Evolutionary conservation across 2,329 filamentous ascomycete genomes (phyloP), one percentile per base, ranked within the genome.

Genomic region (Xylaria sp.): DNA sequence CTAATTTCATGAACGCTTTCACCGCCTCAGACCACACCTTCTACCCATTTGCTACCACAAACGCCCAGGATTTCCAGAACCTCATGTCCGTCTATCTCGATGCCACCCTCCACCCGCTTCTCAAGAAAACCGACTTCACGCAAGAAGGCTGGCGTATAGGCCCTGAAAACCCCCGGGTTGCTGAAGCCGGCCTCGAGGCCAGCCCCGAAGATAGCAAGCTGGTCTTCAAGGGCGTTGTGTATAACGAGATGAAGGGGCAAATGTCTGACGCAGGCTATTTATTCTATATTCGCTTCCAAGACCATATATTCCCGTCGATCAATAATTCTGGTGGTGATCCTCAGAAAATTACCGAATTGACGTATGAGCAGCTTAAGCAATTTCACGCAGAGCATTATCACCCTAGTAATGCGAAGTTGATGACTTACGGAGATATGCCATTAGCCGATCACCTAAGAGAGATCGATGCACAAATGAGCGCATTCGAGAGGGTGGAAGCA

Each of bases 191-290:
- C 69, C 79, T 60, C 63, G 77, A 70, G 70, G 79, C 65, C 63
- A 82, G 76, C 64, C 80, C 74, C 71, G 83, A 87, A 58, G 85
- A 87, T 72, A 86, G 87, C 74, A 87, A 87, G 65, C 79, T 96
- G 40, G 91, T 97, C 0, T 98, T 98, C 83, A 98, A 98, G 79
- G 94, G 94, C 25, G 95, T 98, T 1, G 94, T 98, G 0, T 98
- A 98, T 80, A 99, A 99, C 72, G 95, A 99, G 80, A 99, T 99
- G 95, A 99, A 99, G 79, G 95, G 95, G 0, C 93, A 97, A 74
- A 96, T 98, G 89, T 98, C 95, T 2, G 95, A 99, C 75, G 93
- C 94, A 6, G 92, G 92, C 68, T 99, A 99, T 72, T 81, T 98
- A 0, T 99, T 92, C 80, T 98, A 97, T 76, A 96, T 97, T 68